phyloP scores from a whole-genome alignment of 2,329 filamentous ascomycete genomes.

The Ceratocystis destructans region DNA sequence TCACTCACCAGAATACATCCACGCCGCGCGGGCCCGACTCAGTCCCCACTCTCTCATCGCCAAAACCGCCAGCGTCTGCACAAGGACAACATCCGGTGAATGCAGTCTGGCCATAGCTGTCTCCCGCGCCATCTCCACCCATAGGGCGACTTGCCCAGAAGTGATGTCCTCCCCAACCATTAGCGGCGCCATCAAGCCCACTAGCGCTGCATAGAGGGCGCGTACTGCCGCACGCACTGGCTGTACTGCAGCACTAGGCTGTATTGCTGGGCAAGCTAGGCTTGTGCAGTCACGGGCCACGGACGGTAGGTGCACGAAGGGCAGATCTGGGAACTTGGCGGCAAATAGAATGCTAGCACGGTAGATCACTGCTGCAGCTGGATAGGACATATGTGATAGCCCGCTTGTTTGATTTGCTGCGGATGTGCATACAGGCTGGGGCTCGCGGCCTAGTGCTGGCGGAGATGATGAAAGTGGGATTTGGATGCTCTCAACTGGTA shows the following conservation, averaged over 20 bases:
- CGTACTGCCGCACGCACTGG: not conserved
- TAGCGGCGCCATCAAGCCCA: constrained; percentile 7
- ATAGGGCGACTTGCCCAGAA: not conserved
- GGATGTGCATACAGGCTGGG: not conserved
- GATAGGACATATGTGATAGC: not conserved
- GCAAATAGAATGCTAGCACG: constrained; percentile 8
- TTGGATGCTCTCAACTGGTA: not conserved
- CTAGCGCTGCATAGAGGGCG: constrained; percentile 3
- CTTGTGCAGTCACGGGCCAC: not conserved
- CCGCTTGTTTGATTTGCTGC: not conserved
- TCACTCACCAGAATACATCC: constrained; percentile 14
- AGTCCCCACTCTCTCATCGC: constrained; percentile 9
- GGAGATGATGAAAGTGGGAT: not conserved
- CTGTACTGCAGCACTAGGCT: not conserved
- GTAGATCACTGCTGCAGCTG: constrained; percentile 6
- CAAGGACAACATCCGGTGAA: not conserved
- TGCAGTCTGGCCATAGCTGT: not conserved
- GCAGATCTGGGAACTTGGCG: constrained; percentile 10
- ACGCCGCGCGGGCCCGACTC: not conserved
- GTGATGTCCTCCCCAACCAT: not conserved
- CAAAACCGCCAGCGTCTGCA: constrained; percentile 5
- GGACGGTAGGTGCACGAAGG: constrained; percentile 10
- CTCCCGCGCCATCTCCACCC: constrained; percentile 9
- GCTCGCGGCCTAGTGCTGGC: not conserved
- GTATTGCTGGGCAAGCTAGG: not conserved